A percentile compares a stretch with the other conserved stretches of the same genome.
phyloP scores from a whole-genome alignment of 2,329 filamentous ascomycete species.

The Scleromitrula shiraiana region DNA sequence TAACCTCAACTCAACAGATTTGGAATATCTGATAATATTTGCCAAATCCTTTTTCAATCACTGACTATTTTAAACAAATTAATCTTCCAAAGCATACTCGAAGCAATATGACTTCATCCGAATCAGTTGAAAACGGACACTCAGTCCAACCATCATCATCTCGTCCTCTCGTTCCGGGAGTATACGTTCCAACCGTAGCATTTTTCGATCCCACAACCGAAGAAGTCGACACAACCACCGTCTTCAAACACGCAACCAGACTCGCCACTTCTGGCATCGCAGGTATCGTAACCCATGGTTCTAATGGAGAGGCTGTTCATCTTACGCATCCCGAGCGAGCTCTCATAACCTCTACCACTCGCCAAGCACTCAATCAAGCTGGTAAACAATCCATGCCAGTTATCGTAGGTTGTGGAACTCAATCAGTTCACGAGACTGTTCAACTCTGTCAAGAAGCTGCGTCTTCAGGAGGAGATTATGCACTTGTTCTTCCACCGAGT shows the following conservation, averaged over 20 bases:
- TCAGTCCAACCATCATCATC: no score
- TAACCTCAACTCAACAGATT: no score
- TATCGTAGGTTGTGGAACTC: slow-evolving; percentile 34
- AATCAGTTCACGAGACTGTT: slow-evolving; percentile 35
- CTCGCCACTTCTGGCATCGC: slow-evolving; percentile 37
- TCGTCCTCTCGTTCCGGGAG: slow-evolving; percentile 26
- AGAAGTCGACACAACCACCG: slow-evolving; percentile 9
- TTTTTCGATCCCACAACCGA: slow-evolving; percentile 29
- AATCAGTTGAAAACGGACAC: not conserved
- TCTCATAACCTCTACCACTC: slow-evolving; percentile 32
- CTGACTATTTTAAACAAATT: no score
- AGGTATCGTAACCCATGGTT: slow-evolving; percentile 34
- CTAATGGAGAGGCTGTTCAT: slow-evolving; percentile 38
- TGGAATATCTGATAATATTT: no score
- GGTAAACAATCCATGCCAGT: slow-evolving; percentile 30
- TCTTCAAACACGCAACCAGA: slow-evolving; percentile 35
- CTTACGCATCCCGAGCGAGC: slow-evolving; percentile 34
- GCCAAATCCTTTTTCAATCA: no score
- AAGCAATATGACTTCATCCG: not conserved
- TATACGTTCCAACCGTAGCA: slow-evolving; percentile 45
- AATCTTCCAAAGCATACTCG: not conserved
- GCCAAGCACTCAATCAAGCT: slow-evolving; percentile 29
- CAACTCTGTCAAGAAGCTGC: slow-evolving; percentile 31
- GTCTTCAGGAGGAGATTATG: slow-evolving; percentile 33
- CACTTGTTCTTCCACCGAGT: slow-evolving; percentile 32